A percentile compares a stretch with the other conserved stretches of the same genome.
These are phyloP conservation scores for Rhodotorula diobovata DNA, from an alignment of 768 basidiomycete genomes.

Conservation along the genomic window DNA sequence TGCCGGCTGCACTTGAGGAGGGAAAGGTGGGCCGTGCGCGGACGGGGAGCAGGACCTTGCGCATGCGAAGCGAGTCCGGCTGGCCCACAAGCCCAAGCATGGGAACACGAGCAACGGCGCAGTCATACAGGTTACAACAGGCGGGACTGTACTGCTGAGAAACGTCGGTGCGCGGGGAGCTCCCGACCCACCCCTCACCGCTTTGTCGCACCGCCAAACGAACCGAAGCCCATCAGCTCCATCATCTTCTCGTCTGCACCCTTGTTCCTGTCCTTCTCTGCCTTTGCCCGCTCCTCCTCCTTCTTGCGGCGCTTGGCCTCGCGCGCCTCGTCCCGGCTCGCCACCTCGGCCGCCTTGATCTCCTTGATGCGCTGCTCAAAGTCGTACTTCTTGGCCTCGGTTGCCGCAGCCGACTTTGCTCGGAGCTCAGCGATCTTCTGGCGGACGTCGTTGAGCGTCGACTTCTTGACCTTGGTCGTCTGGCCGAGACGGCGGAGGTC, in stretches of 20 bases:
- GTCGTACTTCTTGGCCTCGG: slow-evolving; percentile 83
- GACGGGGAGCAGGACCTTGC: too few relatives aligned
- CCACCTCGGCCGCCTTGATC: slow-evolving; percentile 48
- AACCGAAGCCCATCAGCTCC: slow-evolving; percentile 82
- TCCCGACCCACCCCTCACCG: background rate
- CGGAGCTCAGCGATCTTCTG: slow-evolving; percentile 80
- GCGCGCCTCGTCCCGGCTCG: slow-evolving; percentile 42
- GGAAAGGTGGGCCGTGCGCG: too few relatives aligned
- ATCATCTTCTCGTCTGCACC: slow-evolving; percentile 63
- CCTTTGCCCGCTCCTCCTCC: slow-evolving; percentile 70
- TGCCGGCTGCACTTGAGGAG: too few relatives aligned
- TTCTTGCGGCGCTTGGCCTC: slow-evolving; percentile 63
- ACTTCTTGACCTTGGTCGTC: slow-evolving; percentile 82
- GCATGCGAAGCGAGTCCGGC: too few relatives aligned
- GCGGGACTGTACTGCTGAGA: background rate
- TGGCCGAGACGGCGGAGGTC: slow-evolving; percentile 93
- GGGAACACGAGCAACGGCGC: too few relatives aligned
- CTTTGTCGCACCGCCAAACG: slow-evolving; percentile 58
- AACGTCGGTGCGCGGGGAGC: background rate
- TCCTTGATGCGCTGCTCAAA: slow-evolving; percentile 84
- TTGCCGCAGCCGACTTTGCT: slow-evolving; percentile 76
- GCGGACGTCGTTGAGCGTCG: slow-evolving; percentile 87
- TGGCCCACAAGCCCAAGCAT: too few relatives aligned
- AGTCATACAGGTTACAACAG: too few relatives aligned
- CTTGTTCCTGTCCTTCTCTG: slow-evolving; percentile 58